These are phyloP conservation scores for Rhizomucor pusillus DNA, from an alignment of 371 early-diverging fungal species.

Conservation along the genomic window DNA sequence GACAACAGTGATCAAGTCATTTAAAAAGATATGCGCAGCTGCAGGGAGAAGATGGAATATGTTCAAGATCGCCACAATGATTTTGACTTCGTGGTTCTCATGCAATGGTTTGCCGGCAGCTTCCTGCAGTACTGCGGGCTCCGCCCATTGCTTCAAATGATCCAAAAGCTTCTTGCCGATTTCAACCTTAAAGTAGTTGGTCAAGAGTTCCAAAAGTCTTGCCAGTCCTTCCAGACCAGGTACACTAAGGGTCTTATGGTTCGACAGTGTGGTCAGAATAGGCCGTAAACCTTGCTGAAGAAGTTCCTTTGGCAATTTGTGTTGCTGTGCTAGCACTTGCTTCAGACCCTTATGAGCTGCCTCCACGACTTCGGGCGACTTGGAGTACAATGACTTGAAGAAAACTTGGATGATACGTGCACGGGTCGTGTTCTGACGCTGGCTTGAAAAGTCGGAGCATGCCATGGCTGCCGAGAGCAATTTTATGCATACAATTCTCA, in stretches of 20 bases:
- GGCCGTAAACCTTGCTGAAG: slow-evolving; percentile 96
- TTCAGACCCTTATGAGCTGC: slow-evolving; percentile 92
- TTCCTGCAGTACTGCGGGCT: slow-evolving; percentile 77
- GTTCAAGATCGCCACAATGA: slow-evolving; percentile 92
- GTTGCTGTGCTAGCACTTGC: slow-evolving; percentile 82
- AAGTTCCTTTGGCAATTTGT: slow-evolving; percentile 93
- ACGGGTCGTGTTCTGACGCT: slow-evolving; percentile 73
- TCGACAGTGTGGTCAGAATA: slow-evolving; percentile 91
- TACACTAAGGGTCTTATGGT: slow-evolving; percentile 90
- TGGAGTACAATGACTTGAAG: slow-evolving; percentile 95
- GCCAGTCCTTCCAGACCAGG: slow-evolving; percentile 93
- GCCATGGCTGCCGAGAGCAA: slow-evolving; percentile 93
- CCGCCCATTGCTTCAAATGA: slow-evolving; percentile 92
- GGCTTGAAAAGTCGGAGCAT: slow-evolving; percentile 74
- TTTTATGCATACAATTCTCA: slow-evolving; percentile 94
- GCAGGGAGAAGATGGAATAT: slow-evolving; percentile 92
- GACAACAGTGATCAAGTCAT: slow-evolving; percentile 83
- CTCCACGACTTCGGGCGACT: slow-evolving; percentile 90
- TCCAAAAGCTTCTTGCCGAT: slow-evolving; percentile 97
- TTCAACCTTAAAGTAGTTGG: slow-evolving; percentile 97
- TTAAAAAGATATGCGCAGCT: slow-evolving; percentile 89
- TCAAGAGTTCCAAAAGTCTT: slow-evolving; percentile 87
- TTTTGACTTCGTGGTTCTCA: slow-evolving; percentile 88
- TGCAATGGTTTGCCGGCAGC: slow-evolving; percentile 77
- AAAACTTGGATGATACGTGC: slow-evolving; percentile 94